Evolutionary conservation across 805 yeast genomes (phyloP).

Genomic region (Lipomyces yamadae): DNA sequence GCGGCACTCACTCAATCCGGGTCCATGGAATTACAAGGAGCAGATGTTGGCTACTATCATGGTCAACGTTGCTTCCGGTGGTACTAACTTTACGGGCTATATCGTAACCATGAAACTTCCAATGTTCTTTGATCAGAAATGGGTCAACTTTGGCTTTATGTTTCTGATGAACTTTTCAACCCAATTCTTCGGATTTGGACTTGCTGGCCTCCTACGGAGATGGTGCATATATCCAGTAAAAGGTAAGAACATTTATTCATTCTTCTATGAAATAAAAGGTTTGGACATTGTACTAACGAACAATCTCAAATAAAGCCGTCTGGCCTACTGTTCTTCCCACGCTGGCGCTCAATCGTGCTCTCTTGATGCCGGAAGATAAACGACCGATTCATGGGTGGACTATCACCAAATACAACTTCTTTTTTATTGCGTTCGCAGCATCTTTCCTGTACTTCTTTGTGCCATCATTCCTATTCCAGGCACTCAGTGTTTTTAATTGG

Average conservation of each 20-base stretch:
- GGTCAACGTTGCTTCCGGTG: conserved; percentile 24
- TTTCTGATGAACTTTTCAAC: conserved; percentile 58
- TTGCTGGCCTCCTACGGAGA: conserved; percentile 67
- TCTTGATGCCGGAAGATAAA: conserved; percentile 50
- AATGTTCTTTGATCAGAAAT: conserved; percentile 33
- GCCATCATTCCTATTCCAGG: conserved; percentile 65
- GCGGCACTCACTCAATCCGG: conserved; percentile 56
- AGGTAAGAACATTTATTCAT: no score
- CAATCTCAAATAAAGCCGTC: conserved; percentile 51
- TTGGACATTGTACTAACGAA: no score
- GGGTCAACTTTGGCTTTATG: conserved; percentile 58
- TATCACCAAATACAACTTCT: conserved; percentile 58
- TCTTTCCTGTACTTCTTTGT: conserved; percentile 60
- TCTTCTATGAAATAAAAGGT: no score
- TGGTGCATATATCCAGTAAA: conserved; percentile 48
- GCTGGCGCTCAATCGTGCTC: conserved; percentile 56
- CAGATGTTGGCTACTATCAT: conserved; percentile 62
- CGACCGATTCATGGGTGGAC: conserved; percentile 64
- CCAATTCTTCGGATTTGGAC: conserved; percentile 68
- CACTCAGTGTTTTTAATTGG: conserved; percentile 62
- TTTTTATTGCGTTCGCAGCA: conserved; percentile 49
- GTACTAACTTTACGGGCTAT: conserved; percentile 52
- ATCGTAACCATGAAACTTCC: conserved; percentile 40
- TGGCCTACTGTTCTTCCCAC: conserved; percentile 61
- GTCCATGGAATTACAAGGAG: conserved; percentile 64